phyloP scores from a whole-genome alignment of 306 rosid genomes.

The Acacia crassicarpa region DNA sequence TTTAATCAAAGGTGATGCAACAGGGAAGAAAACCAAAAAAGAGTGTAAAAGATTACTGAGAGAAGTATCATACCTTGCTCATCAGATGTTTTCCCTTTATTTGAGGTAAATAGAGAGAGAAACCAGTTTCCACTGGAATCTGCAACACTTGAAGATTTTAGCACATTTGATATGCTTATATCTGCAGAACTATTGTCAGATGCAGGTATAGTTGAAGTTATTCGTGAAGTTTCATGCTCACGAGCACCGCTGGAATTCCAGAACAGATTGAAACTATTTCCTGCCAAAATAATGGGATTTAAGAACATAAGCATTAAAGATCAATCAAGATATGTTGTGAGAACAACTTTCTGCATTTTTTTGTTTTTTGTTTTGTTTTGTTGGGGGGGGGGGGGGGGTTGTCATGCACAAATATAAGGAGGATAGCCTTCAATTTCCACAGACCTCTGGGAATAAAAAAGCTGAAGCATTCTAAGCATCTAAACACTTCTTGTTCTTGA shows the following conservation, averaged over 20 bases:
- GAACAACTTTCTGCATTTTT: not conserved
- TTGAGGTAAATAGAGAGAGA: slow-evolving; percentile 29
- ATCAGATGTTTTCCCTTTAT: slow-evolving; percentile 26
- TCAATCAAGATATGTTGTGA: slow-evolving; percentile 1
- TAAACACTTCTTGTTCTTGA: slow-evolving; percentile 40
- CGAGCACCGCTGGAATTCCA: slow-evolving; percentile 22
- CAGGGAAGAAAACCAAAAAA: not conserved
- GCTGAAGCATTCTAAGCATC: slow-evolving; percentile 57
- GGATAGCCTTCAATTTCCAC: not conserved
- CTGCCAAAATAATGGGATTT: slow-evolving; percentile 38
- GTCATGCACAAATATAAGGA: not conserved
- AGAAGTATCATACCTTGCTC: slow-evolving; percentile 26
- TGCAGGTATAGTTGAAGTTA: slow-evolving; percentile 20
- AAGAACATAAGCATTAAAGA: slow-evolving; percentile 14
- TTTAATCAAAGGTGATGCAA: not conserved
- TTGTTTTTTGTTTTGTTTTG: too few species aligned
- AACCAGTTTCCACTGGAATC: slow-evolving; percentile 43
- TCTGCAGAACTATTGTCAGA: not conserved
- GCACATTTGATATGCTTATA: not conserved
- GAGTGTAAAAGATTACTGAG: slow-evolving; percentile 1
- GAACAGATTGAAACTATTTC: slow-evolving; percentile 37
- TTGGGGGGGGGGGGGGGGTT: not conserved
- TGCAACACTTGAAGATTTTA: slow-evolving; percentile 1
- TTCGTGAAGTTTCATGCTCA: slow-evolving; percentile 30
- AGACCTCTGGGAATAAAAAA: slow-evolving; percentile 47